Conservation (phyloP, 2,329 filamentous ascomycete species). For the Neopestalotiopsis sp. region DNA sequence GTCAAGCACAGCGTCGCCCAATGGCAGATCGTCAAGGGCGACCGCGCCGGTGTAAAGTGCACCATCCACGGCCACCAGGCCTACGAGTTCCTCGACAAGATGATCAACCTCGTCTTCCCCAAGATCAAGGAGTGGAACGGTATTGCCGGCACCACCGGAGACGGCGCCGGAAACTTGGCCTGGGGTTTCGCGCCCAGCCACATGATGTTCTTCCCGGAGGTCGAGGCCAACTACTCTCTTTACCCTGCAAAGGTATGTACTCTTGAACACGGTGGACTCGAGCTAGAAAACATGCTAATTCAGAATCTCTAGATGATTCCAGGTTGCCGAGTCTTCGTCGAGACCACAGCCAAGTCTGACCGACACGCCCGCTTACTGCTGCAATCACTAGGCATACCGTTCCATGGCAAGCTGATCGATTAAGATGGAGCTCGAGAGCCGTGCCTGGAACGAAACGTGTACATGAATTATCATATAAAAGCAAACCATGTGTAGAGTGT, state of each 20-base stretch:
- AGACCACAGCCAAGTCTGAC: conserved; percentile 85
- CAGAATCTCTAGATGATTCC: conserved; percentile 75
- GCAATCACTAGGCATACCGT: conserved; percentile 76
- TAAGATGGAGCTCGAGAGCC: conserved; percentile 23
- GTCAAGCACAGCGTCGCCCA: conserved; percentile 73
- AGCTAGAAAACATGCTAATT: background rate
- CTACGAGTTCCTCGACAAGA: conserved; percentile 88
- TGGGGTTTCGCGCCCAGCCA: conserved; percentile 80
- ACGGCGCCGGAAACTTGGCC: conserved; percentile 84
- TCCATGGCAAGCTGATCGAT: conserved; percentile 73
- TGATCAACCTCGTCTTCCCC: conserved; percentile 88
- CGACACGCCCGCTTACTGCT: conserved; percentile 82
- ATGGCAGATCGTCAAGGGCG: conserved; percentile 76
- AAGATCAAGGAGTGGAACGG: conserved; percentile 97
- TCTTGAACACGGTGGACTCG: background rate
- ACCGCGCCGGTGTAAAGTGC: conserved; percentile 77
- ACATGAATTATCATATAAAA: conserved; percentile 25
- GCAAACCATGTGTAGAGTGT: conserved; percentile 22
- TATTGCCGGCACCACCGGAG: conserved; percentile 70
- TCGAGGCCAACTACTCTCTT: conserved; percentile 90
- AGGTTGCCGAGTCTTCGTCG: conserved; percentile 81
- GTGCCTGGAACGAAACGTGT: conserved; percentile 17
- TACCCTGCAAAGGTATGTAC: conserved; percentile 22
- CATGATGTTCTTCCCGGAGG: conserved; percentile 87
- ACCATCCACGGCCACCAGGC: conserved; percentile 81